Base-by-base conservation (phyloP, 768 basidiomycete genomes). In the Cyclocybe aegerita region DNA sequence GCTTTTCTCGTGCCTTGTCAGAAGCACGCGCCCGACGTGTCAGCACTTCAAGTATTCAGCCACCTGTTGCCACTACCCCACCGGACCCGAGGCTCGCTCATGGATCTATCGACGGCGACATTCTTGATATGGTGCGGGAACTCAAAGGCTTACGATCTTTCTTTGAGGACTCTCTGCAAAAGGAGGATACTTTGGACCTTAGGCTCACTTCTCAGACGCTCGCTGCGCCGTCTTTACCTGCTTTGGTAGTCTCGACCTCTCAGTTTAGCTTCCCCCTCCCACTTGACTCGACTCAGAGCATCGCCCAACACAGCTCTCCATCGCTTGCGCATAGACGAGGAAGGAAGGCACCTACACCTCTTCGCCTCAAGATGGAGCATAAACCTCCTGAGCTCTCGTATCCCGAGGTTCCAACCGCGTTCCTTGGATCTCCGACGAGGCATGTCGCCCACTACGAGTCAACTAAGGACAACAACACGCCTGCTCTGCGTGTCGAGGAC, bases 331-430 rank as follows among this genome's bases (percentile, higher is more conserved):
- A 60, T 46, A 69, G 73, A 15, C 63, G 75, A 49, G 74, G 76
- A 29, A 74, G 68, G 50, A 61, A 57, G 33, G 45, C 62, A 6
- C 66, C 66, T 36, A 59, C 74, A 14, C 67, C 69, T 1, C 52
- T 75, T 14, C 52, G 61, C 8, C 17, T 60, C 15, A 46, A 61
- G 14, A 63, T 61, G 42, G 48, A 52, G 17, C 46, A 43, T 6
- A 43, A 53, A 36, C 29, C 46, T 1, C 45, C 54, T 5, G 57
- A 64, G 17, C 59, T 65, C 17, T 51, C 62, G 4, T 75, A 76
- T 62, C 73, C 76, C 29, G 66, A 63, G 35, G 72, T 76, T 39
- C 76, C 77, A 29, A 72, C 74, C 12, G 72, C 74, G 32, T 75
- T 75, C 54, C 54, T 74, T 10, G 74, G 76, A 3, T 69, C 71